Evolutionary conservation across 2,329 filamentous ascomycete genomes (phyloP).

Genomic region (Penicillium sp.): DNA sequence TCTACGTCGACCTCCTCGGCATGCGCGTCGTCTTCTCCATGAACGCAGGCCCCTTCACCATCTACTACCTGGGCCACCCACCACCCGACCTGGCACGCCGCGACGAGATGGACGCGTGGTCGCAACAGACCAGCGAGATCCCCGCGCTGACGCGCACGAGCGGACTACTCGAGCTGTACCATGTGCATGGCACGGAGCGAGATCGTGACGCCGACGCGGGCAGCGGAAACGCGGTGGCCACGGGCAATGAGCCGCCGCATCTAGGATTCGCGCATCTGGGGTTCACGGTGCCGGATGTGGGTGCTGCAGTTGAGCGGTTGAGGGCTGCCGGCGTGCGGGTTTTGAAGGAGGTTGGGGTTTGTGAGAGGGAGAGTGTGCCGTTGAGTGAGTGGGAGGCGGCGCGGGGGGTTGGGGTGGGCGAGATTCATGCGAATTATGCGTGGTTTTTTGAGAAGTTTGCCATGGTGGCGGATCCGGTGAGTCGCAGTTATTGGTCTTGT

Average conservation of each 20-base stretch:
- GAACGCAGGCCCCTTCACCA: conserved; percentile 41
- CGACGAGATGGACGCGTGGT: conserved; percentile 31
- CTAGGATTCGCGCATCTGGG: conserved; percentile 41
- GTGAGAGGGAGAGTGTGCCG: conserved; percentile 29
- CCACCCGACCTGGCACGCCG: conserved; percentile 28
- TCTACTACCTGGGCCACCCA: conserved; percentile 43
- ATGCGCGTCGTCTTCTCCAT: conserved; percentile 42
- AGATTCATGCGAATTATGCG: conserved; percentile 36
- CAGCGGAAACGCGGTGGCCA: conserved; percentile 21
- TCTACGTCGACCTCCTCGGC: conserved; percentile 40
- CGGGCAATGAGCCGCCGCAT: conserved; percentile 35
- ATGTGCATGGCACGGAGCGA: conserved; percentile 37
- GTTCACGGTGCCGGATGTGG: conserved; percentile 40
- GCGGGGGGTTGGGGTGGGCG: conserved; percentile 32
- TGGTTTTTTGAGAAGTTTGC: conserved; percentile 38
- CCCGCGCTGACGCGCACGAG: conserved; percentile 30
- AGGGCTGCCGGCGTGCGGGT: conserved; percentile 30
- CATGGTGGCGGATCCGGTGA: conserved; percentile 41
- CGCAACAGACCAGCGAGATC: conserved; percentile 26
- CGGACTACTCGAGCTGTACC: conserved; percentile 39
- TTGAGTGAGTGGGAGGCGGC: conserved; percentile 36
- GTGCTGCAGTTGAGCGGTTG: conserved; percentile 30
- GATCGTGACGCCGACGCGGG: conserved; percentile 10
- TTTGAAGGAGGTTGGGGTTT: conserved; percentile 36
- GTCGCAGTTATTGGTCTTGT: too few relatives aligned